A percentile compares a stretch with the other conserved stretches of the same genome.
These are phyloP conservation scores for Acanthamoeba royreba DNA, from an alignment of 208 protist genomes.

Conservation along the genomic window DNA sequence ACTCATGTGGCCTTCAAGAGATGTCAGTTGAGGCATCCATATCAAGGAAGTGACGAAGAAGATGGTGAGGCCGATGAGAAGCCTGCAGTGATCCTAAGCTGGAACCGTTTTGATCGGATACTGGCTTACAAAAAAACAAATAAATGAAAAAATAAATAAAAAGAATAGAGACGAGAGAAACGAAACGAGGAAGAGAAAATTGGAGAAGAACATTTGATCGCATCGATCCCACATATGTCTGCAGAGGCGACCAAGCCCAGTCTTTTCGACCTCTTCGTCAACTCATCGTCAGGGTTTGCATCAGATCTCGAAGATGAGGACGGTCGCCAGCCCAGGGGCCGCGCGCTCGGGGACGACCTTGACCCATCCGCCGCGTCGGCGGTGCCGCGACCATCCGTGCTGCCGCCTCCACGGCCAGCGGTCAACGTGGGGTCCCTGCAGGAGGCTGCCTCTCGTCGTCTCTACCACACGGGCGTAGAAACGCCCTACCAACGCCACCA, in stretches of 20 bases:
- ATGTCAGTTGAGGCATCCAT: too few relatives aligned
- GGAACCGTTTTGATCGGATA: too few relatives aligned
- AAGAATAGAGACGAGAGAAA: neutral
- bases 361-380: neutral
- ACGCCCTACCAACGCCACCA: slow-evolving; percentile 29
- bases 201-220: too few relatives aligned
- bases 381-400: neutral
- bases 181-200: too few relatives aligned
- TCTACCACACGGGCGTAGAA: neutral
- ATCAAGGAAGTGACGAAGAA: too few relatives aligned
- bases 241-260: neutral
- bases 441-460: neutral
- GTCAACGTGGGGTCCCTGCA: neutral
- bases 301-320: slow-evolving; percentile 31
- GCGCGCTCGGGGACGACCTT: neutral
- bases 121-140: neutral
- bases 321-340: too few relatives aligned
- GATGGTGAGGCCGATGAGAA: too few relatives aligned
- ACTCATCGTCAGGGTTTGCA: neutral
- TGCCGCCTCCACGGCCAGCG: neutral
- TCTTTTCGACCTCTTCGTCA: slow-evolving; percentile 22
- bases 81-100: too few relatives aligned
- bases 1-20: too few relatives aligned
- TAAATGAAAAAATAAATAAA: neutral
- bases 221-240: too few relatives aligned